A percentile compares a stretch with the other conserved stretches of the same genome.
Evolutionary conservation across 805 yeast species (phyloP).

Genomic region (Candida fluviatilis): DNA sequence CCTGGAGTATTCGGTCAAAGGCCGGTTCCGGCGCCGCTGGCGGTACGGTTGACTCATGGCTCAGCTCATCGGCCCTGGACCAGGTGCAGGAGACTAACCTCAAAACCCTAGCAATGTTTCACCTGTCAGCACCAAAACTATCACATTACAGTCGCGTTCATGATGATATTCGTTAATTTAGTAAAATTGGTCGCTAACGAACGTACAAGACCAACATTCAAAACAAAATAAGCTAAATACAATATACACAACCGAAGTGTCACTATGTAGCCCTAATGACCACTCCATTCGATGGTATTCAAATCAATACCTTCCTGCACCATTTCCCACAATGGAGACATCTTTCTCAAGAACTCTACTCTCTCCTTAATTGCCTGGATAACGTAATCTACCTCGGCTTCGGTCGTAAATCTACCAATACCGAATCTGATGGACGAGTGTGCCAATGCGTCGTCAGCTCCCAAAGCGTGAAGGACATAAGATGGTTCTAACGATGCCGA

Average conservation of each 20-base stretch:
- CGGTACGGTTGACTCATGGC: too few species aligned
- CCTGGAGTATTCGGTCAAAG: background rate
- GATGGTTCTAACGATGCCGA: slow-evolving; percentile 98
- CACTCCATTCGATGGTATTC: slow-evolving; percentile 94
- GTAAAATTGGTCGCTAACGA: too few species aligned
- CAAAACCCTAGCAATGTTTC: too few species aligned
- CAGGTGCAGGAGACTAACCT: too few species aligned
- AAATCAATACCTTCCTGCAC: slow-evolving; percentile 97
- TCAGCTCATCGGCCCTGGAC: too few species aligned
- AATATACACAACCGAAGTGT: background rate
- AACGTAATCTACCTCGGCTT: slow-evolving; percentile 92
- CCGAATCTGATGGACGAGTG: slow-evolving; percentile 98
- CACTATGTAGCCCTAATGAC: too few species aligned
- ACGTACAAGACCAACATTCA: too few species aligned
- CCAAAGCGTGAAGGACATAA: slow-evolving; percentile 92
- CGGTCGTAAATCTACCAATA: slow-evolving; percentile 95
- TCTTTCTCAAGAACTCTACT: slow-evolving; percentile 85
- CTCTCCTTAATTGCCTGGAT: slow-evolving; percentile 82
- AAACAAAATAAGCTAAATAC: background rate
- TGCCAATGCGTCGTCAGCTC: slow-evolving; percentile 97
- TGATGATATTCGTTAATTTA: too few species aligned
- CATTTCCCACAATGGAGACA: slow-evolving; percentile 98
- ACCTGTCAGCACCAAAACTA: too few species aligned
- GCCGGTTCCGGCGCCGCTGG: background rate
- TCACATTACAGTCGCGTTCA: too few species aligned